Evolutionary conservation across 2,329 filamentous ascomycete genomes (phyloP), one percentile per base, ranked within the genome.

Genomic region (Fusarium liriodendri): DNA sequence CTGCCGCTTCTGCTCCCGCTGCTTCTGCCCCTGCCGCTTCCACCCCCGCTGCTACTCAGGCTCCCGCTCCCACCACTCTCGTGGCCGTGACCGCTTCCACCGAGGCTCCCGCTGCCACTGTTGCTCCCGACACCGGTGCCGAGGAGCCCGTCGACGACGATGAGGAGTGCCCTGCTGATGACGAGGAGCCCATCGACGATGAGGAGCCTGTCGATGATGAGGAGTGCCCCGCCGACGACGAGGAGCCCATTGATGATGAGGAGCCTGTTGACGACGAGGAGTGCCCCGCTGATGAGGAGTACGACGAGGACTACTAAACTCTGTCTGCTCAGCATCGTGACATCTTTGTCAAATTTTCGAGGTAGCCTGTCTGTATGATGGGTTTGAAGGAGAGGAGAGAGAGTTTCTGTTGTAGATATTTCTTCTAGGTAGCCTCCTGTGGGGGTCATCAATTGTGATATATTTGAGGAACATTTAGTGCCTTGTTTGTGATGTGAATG

Each of bases 371-470:
- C n/a, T 61, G n/a, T 20, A 66, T 9, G 42, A 37, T 62, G 10
- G 32, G 22, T 16, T 50, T 55, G 54, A 32, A 29, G 25, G 29
- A 33, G 52, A 35, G n/a, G 54, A 37, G 54, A 33, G 67, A 37
- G 54, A 58, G 66, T 67, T 69, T 72, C 69, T 70, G 76, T 76
- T 75, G 76, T 78, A 77, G 70, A 76, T 76, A 78, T 68, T 74
- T 77, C 57, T 73, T 73, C 61, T 74, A 66, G 66, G 72, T 78
- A 75, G 75, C 77, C 75, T 74, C 74, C 75, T 78, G 73, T 77
- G 75, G 75, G 65, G 77, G 72, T 67, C 57, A 71, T 70, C 70
- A 76, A 76, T 69, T 78, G 77, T 76, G 66, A 77, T 62, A 77
- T 77, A 74, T 71, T 77, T 75, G 76, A 77, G 69, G 66, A 77